Conservation (phyloP, 2,329 filamentous ascomycete species). For the Nothopassalora personata region DNA sequence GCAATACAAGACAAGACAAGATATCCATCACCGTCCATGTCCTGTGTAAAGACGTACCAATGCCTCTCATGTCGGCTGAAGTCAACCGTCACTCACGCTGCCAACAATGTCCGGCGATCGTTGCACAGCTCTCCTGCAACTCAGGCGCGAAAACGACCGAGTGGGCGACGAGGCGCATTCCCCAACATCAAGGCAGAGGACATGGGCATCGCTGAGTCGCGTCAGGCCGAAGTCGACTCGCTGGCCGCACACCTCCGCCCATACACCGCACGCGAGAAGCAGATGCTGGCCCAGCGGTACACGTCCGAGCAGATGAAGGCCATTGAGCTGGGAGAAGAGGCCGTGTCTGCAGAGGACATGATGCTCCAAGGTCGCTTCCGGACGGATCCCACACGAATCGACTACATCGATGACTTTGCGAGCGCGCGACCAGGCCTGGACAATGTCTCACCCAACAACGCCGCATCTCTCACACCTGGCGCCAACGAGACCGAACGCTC, state of each 20-base stretch:
- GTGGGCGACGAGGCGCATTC: slow-evolving; percentile 24
- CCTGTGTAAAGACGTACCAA: slow-evolving; percentile 27
- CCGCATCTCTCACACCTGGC: slow-evolving; percentile 47
- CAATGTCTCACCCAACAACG: slow-evolving; percentile 38
- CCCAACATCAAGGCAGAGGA: slow-evolving; percentile 42
- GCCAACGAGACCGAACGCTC: slow-evolving; percentile 31
- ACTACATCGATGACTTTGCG: slow-evolving; percentile 79
- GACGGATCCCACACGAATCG: slow-evolving; percentile 64
- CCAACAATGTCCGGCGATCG: slow-evolving; percentile 31
- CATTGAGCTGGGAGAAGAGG: slow-evolving; percentile 72
- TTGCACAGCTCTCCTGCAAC: slow-evolving; percentile 38
- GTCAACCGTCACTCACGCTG: slow-evolving; percentile 11
- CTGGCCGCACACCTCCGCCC: slow-evolving; percentile 31
- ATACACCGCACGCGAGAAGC: slow-evolving; percentile 63
- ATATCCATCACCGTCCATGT: slow-evolving; percentile 15
- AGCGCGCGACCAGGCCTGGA: slow-evolving; percentile 73
- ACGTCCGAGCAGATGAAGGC: slow-evolving; percentile 75
- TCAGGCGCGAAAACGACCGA: slow-evolving; percentile 37
- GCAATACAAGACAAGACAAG: neutral
- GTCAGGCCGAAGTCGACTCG: slow-evolving; percentile 17
- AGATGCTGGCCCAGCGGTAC: slow-evolving; percentile 61
- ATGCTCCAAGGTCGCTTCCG: slow-evolving; percentile 66
- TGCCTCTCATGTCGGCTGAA: slow-evolving; percentile 32
- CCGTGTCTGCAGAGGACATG: slow-evolving; percentile 70
- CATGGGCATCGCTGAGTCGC: slow-evolving; percentile 18